Conservation (phyloP, 2,329 filamentous ascomycete species). For the Xylaria digitata region DNA sequence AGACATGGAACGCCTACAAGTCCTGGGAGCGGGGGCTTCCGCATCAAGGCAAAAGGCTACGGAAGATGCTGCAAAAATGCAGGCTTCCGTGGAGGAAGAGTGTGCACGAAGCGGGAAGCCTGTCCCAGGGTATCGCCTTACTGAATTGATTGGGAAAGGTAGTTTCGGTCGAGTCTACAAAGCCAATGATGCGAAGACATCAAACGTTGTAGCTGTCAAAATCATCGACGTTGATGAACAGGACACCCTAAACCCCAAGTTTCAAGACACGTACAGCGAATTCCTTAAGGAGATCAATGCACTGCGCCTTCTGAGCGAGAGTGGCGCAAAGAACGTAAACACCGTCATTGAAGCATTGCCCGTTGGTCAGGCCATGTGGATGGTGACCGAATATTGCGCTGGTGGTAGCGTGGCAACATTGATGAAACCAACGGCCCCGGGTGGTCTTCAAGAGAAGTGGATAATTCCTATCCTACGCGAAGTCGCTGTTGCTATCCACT, state of each 20-base stretch:
- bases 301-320: slow-evolving; percentile 78
- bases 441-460: slow-evolving; percentile 76
- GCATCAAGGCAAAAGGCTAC: slow-evolving; percentile 63
- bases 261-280: slow-evolving; percentile 75
- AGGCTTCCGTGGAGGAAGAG: slow-evolving; percentile 70
- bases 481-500: slow-evolving; percentile 72
- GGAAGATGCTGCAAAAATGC: slow-evolving; percentile 78
- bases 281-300: slow-evolving; percentile 76
- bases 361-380: slow-evolving; percentile 85
- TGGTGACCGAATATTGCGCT: slow-evolving; percentile 87
- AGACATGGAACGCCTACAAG: slow-evolving; percentile 47
- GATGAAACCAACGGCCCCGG: slow-evolving; percentile 74
- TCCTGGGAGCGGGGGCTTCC: slow-evolving; percentile 43
- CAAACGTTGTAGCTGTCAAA: slow-evolving; percentile 77
- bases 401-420: slow-evolving; percentile 83
- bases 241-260: slow-evolving; percentile 73
- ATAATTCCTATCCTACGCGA: slow-evolving; percentile 75
- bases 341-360: slow-evolving; percentile 82
- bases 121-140: slow-evolving; percentile 73
- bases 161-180: slow-evolving; percentile 81
- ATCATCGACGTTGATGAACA: slow-evolving; percentile 86
- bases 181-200: slow-evolving; percentile 59
- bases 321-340: slow-evolving; percentile 82
- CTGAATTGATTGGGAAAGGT: slow-evolving; percentile 80
- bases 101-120: slow-evolving; percentile 69